phyloP scores from a whole-genome alignment of 2,329 filamentous ascomycete species.

The Colletotrichum chlorophyti region DNA sequence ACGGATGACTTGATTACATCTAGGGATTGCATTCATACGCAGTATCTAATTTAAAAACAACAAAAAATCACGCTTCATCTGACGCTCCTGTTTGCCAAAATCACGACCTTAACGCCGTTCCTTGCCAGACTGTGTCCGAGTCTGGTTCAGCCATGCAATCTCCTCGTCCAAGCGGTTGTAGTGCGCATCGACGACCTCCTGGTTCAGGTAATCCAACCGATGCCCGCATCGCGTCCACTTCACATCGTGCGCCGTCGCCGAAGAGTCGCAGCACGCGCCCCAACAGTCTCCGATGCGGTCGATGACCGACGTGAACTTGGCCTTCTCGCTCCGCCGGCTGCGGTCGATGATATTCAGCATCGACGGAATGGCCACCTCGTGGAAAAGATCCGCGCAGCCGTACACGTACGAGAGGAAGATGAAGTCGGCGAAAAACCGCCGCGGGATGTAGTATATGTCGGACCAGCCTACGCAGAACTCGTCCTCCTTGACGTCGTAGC shows the following conservation, averaged over 20 bases:
- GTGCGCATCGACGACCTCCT: slow-evolving; percentile 25
- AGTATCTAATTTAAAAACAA: too few relatives aligned
- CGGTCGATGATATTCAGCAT: slow-evolving; percentile 40
- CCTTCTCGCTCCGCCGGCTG: slow-evolving; percentile 24
- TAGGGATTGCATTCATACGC: too few relatives aligned
- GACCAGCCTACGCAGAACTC: slow-evolving; percentile 41
- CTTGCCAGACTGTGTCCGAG: not conserved
- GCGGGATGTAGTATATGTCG: slow-evolving; percentile 42
- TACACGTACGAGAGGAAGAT: slow-evolving; percentile 36
- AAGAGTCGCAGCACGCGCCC: slow-evolving; percentile 29
- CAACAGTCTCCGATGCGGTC: slow-evolving; percentile 30
- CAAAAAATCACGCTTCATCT: not conserved
- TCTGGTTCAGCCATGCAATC: slow-evolving; percentile 18
- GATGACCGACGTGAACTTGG: slow-evolving; percentile 19
- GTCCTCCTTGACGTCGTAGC: slow-evolving; percentile 14
- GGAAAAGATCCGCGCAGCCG: slow-evolving; percentile 33
- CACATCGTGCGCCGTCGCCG: slow-evolving; percentile 28
- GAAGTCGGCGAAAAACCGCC: slow-evolving; percentile 39
- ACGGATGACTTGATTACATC: too few relatives aligned
- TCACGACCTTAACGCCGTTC: not conserved
- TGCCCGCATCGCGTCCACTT: slow-evolving; percentile 28
- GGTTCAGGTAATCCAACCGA: slow-evolving; percentile 27
- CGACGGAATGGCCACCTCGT: slow-evolving; percentile 40
- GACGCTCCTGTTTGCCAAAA: not conserved
- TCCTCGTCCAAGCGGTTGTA: slow-evolving; percentile 24